Evolutionary conservation across 805 yeast genomes (phyloP).

Genomic region (Ogataea pilisensis): DNA sequence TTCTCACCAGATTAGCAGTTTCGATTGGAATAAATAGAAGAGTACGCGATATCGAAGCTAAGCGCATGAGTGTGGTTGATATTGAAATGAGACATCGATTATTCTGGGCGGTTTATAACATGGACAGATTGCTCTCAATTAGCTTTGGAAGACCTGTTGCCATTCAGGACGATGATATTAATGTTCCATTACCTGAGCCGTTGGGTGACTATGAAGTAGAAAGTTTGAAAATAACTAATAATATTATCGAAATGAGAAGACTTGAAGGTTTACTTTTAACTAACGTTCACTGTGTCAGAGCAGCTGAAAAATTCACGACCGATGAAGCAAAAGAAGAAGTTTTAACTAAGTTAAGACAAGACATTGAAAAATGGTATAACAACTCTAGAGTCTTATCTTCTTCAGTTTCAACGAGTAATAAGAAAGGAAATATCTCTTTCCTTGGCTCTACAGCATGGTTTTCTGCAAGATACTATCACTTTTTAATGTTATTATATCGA

Average conservation of each 20-base stretch:
- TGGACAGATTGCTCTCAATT: slow-evolving; percentile 26
- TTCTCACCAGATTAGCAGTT: slow-evolving; percentile 40
- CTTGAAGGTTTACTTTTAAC: slow-evolving; percentile 45
- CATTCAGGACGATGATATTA: slow-evolving; percentile 26
- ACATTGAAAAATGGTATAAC: slow-evolving; percentile 35
- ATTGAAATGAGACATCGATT: slow-evolving; percentile 40
- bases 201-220: slow-evolving; percentile 38
- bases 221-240: slow-evolving; percentile 36
- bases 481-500: slow-evolving; percentile 43
- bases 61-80: slow-evolving; percentile 30
- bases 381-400: slow-evolving; percentile 20
- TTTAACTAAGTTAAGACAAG: slow-evolving; percentile 32
- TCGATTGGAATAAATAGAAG: slow-evolving; percentile 45
- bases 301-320: slow-evolving; percentile 29
- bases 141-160: slow-evolving; percentile 26
- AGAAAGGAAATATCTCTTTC: slow-evolving; percentile 19
- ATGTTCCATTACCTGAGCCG: slow-evolving; percentile 29
- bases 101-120: slow-evolving; percentile 28
- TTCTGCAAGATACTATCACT: slow-evolving; percentile 41
- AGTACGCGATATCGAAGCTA: slow-evolving; percentile 26
- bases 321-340: slow-evolving; percentile 32
- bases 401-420: slow-evolving; percentile 3
- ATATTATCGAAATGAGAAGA: slow-evolving; percentile 40
- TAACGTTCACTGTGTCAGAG: slow-evolving; percentile 42
- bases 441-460: slow-evolving; percentile 35